Evolutionary conservation across 179 eudicot genomes (phyloP), one percentile per base, ranked within the genome.

Genomic region (Beta corolliflora): DNA sequence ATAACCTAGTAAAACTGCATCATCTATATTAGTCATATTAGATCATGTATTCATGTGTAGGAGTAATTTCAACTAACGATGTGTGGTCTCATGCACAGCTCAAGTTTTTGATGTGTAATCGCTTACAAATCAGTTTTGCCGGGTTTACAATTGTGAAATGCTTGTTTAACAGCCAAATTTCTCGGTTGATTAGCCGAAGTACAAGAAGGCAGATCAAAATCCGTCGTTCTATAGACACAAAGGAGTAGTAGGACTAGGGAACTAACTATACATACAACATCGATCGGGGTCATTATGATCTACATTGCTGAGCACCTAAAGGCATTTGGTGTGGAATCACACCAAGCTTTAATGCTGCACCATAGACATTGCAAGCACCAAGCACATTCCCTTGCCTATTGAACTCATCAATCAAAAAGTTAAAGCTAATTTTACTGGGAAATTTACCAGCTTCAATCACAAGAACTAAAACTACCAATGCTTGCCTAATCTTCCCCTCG

Each of bases 321-420:
- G 90, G 95, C 61, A 85, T 73, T 44, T 36, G 76, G 23, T 86
- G 86, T 44, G 90, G 90, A 83, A 71, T 66, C 53, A 89, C 88
- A 58, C 98, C 97, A 19, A 77, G 82, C 80, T 93, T 94, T 78
- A 94, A 68, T 12, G 95, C 95, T 18, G 87, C 80, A 58, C 90
- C 92, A 81, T 88, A 94, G 46, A 94, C 77, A 69, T 31, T 68
- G 74, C 83, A 76, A 63, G 94, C 89, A 80, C 83, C 81, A 64
- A 79, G 72, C 75, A 71, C 55, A 69, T 86, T 83, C 55, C 91
- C 95, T 66, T 77, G 86, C 81, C 79, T 83, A 83, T 87, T 88
- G 63, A 91, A 80, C 84, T 88, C 92, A 74, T 87, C 85, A 31
- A 94, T 88, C 91, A 94, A 85, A 41, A 84, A 75, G 46, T 87